A percentile compares a stretch with the other conserved stretches of the same genome.
Conservation (phyloP, 306 rosid species). For the Prinsepia uniflora region DNA sequence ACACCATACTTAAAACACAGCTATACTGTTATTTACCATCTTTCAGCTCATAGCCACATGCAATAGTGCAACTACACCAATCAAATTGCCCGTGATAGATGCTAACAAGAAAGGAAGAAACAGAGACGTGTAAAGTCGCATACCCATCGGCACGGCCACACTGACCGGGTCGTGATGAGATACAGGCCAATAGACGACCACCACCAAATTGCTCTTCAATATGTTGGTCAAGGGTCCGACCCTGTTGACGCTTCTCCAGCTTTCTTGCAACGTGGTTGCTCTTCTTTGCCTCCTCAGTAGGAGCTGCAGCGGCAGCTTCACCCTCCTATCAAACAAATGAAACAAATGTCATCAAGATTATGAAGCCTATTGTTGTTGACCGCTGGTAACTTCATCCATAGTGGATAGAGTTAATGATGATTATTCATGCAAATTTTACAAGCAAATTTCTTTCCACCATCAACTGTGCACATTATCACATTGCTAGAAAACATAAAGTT, state of each 20-base stretch:
- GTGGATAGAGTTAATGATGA: no score
- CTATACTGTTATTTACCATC: not conserved
- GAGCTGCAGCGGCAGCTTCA: slow-evolving; percentile 27
- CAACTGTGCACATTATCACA: no score
- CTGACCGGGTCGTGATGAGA: slow-evolving; percentile 61
- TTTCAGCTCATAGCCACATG: not conserved
- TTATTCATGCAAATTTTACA: no score
- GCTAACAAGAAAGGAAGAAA: not conserved
- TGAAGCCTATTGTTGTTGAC: not conserved
- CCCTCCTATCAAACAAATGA: slow-evolving; percentile 31
- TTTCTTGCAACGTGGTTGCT: slow-evolving; percentile 52
- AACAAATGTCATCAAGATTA: not conserved
- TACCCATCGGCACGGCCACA: slow-evolving; percentile 68
- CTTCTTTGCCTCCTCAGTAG: slow-evolving; percentile 48
- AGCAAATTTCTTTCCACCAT: no score
- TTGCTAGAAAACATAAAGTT: no score
- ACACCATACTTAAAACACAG: not conserved
- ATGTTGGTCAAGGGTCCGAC: slow-evolving; percentile 40
- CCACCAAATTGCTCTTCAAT: slow-evolving; percentile 59
- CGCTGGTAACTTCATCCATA: no score
- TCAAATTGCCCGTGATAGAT: no score
- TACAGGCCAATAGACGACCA: slow-evolving; percentile 58
- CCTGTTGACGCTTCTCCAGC: slow-evolving; percentile 48
- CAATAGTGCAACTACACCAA: not conserved
- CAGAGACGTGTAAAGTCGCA: not conserved